Evolutionary conservation across 345 rosid genomes (phyloP).

Genomic region (Camelina neglecta): DNA sequence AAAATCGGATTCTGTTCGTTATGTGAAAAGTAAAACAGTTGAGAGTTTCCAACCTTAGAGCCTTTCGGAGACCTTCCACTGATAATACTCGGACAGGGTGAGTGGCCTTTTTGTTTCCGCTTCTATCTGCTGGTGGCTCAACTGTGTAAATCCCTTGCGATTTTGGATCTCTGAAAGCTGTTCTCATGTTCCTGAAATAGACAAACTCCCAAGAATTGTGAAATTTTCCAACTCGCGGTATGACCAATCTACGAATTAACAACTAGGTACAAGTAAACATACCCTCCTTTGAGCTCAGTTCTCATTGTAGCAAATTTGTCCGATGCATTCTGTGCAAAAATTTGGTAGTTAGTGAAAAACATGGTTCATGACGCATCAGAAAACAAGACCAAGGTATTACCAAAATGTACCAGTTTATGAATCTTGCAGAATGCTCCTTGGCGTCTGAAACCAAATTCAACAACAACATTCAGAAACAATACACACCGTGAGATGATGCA

Average conservation of each 20-base stretch:
- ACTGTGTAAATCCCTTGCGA: slow-evolving; percentile 70
- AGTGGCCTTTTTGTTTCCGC: slow-evolving; percentile 49
- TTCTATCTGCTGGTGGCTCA: slow-evolving; percentile 60
- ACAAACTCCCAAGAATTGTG: neutral
- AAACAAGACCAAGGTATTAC: slow-evolving; percentile 31
- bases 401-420: slow-evolving; percentile 63
- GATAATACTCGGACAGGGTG: slow-evolving; percentile 70
- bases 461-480: slow-evolving; percentile 20
- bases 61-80: slow-evolving; percentile 79
- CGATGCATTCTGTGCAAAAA: slow-evolving; percentile 65
- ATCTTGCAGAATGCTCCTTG: slow-evolving; percentile 69
- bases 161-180: slow-evolving; percentile 58
- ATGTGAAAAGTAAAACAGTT: neutral
- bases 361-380: slow-evolving; percentile 2
- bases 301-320: slow-evolving; percentile 61
- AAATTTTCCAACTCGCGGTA: neutral
- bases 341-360: slow-evolving; percentile 17
- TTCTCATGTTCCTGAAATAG: slow-evolving; percentile 63
- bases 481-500: neutral
- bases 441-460: slow-evolving; percentile 61
- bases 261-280: slow-evolving; percentile 44
- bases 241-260: neutral
- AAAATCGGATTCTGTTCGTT: neutral
- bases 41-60: slow-evolving; percentile 62
- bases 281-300: slow-evolving; percentile 92